Evolutionary conservation across 139 green algal species (phyloP), one percentile per base, ranked within the genome.

Genomic region (Desmodesmus armatus): DNA sequence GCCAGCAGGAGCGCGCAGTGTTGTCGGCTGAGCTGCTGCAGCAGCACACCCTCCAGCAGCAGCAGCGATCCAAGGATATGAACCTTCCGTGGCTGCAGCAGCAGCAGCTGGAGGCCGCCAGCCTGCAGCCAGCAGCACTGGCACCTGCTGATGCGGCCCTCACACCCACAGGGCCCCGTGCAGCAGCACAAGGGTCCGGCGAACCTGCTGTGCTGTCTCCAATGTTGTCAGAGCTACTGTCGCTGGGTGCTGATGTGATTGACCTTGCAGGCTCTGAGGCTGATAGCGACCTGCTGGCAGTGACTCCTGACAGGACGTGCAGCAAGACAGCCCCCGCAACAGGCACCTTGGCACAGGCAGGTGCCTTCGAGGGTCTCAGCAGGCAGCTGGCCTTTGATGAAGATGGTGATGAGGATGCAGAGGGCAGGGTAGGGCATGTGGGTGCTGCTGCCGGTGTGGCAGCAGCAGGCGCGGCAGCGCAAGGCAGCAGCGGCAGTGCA

Each of bases 71-170:
- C 27, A 25, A 66, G 58, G 13, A 58, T 25, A 3, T 35, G 58
- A 25, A 29, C 13, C 47, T 23, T 13, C 58, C 31, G n/a, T n/a
- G n/a, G 58, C 19, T 9, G 58, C 58, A 66, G 60, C 60, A 17
- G 60, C n/a, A 69, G 60, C n/a, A 69, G 60, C 60, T 39, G 60
- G 6, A 13, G n/a, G 6, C 7, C 35, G n/a, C 60, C 7, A 9
- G 60, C n/a, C 35, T 37, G 27, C 60, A 69, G 66, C 33, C 66
- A n/a, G 66, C 35, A 74, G 66, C 66, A 74, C n/a, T 69, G 60
- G n/a, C 47, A 58, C 13, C 47, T 58, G 17, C 17, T 13, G 13
- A 3, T n/a, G n/a, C n/a, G 35, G 21, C 6, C 7, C 19, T 29
- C 37, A 69, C 60, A 39, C 3, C n/a, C 7, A 39, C 5, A 27